These are phyloP conservation scores for Streptanthus diversifolius DNA, from an alignment of 345 rosid species.

Conservation along the genomic window DNA sequence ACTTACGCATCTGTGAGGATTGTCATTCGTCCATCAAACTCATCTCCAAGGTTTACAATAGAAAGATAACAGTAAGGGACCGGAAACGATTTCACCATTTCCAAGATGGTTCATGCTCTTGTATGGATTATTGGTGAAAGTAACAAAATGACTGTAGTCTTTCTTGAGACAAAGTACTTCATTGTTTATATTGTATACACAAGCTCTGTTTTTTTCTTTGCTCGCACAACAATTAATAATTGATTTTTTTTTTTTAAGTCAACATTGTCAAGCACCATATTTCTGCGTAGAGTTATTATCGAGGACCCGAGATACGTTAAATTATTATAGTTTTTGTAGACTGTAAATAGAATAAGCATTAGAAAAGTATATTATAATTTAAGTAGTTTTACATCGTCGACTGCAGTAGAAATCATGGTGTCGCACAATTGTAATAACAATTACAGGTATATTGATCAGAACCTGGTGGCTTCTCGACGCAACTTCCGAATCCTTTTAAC, in stretches of 20 bases:
- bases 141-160: not conserved
- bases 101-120: conserved; percentile 59
- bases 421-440: not conserved
- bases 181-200: conserved; percentile 15
- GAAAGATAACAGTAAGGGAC: conserved; percentile 54
- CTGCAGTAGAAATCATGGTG: too few relatives aligned
- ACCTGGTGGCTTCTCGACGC: conserved; percentile 6
- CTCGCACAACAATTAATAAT: not conserved
- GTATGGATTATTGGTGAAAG: conserved; percentile 55
- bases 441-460: not conserved
- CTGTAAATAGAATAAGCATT: not conserved
- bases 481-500: conserved; percentile 12
- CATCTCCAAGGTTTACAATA: conserved; percentile 52
- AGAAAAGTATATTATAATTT: not conserved
- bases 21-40: conserved; percentile 65
- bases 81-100: conserved; percentile 73
- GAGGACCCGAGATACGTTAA: not conserved
- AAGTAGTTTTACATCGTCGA: not conserved
- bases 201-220: not conserved
- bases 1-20: conserved; percentile 64
- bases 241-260: not conserved
- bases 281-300: not conserved
- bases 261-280: not conserved
- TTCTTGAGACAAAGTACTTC: not conserved
- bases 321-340: not conserved